phyloP scores from a whole-genome alignment of 352 stramenopile genomes.

The Globisporangium iwayamae region DNA sequence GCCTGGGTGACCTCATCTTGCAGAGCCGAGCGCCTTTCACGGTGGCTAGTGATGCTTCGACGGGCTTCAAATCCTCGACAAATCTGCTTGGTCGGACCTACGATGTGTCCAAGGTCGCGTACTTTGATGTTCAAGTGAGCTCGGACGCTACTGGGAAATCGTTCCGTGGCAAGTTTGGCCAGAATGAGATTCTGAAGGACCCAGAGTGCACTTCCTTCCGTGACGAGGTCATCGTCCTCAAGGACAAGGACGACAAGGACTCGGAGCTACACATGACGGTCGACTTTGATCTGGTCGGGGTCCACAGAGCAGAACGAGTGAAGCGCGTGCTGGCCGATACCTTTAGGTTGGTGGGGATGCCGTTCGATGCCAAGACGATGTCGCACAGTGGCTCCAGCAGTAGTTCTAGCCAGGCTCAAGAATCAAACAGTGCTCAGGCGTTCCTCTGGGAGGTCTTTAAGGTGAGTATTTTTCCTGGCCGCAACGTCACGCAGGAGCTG shows the following conservation, averaged over 20 bases:
- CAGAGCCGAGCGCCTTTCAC: background rate
- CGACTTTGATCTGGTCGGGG: conserved; percentile 41
- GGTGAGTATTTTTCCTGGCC: conserved; percentile 28
- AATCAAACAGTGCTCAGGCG: conserved; percentile 19
- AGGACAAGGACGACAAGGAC: conserved; percentile 39
- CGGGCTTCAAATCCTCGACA: background rate
- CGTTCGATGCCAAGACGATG: conserved; percentile 50
- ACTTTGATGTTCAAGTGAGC: conserved; percentile 49
- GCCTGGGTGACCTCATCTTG: conserved; percentile 34
- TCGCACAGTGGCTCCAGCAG: conserved; percentile 21
- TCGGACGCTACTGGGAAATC: conserved; percentile 27
- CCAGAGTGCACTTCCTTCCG: conserved; percentile 23
- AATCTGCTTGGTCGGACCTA: conserved; percentile 54
- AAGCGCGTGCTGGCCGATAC: conserved; percentile 54
- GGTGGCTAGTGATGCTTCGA: background rate
- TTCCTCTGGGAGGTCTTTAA: conserved; percentile 68
- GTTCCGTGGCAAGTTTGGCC: conserved; percentile 41
- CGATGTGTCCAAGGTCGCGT: conserved; percentile 48
- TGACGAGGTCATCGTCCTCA: conserved; percentile 35
- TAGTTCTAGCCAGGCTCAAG: conserved; percentile 2
- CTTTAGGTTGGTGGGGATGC: conserved; percentile 55
- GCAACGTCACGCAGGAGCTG: conserved; percentile 32
- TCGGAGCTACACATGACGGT: conserved; percentile 32
- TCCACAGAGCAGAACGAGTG: conserved; percentile 47
- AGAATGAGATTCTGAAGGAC: conserved; percentile 25